Conservation (phyloP, 1,284 basidiomycete species). For the Cryptococcus floricola region DNA sequence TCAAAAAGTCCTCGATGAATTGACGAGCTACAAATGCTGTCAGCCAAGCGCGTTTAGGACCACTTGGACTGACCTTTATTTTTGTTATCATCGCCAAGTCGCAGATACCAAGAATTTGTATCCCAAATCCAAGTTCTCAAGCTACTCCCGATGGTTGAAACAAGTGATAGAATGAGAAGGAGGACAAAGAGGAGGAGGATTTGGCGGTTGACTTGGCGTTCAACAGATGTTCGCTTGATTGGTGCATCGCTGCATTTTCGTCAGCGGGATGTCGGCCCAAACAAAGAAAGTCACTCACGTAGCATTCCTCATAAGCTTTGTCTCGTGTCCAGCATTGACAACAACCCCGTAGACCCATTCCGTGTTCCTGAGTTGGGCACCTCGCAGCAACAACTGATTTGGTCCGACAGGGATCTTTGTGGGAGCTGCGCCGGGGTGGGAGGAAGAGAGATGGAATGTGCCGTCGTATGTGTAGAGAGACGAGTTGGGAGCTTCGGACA, state of each 20-base stretch:
- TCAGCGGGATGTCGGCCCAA: not conserved
- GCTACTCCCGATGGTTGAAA: conserved; percentile 86
- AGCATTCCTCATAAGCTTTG: conserved; percentile 89
- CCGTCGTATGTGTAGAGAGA: conserved; percentile 94
- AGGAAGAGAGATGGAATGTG: conserved; percentile 60
- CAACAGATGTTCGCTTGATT: conserved; percentile 93
- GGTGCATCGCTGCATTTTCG: conserved; percentile 61
- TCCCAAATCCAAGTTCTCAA: conserved; percentile 79
- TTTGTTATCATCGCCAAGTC: conserved; percentile 38
- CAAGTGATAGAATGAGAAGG: conserved; percentile 79
- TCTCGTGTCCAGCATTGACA: conserved; percentile 96
- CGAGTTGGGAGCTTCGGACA: conserved; percentile 96
- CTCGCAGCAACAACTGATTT: conserved; percentile 88
- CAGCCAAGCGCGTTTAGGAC: not conserved
- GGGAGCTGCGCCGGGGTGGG: conserved; percentile 37
- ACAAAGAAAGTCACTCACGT: conserved; percentile 60
- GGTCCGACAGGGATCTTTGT: conserved; percentile 87
- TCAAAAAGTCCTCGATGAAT: conserved; percentile 90
- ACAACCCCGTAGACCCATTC: conserved; percentile 93
- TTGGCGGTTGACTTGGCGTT: conserved; percentile 92
- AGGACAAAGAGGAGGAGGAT: conserved; percentile 94
- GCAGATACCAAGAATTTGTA: conserved; percentile 76
- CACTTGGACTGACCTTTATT: conserved; percentile 42
- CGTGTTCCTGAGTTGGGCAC: conserved; percentile 94
- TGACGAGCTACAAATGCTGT: conserved; percentile 57